These are phyloP conservation scores for Breynia disticha DNA, from an alignment of 441 rosid genomes.

Conservation along the genomic window DNA sequence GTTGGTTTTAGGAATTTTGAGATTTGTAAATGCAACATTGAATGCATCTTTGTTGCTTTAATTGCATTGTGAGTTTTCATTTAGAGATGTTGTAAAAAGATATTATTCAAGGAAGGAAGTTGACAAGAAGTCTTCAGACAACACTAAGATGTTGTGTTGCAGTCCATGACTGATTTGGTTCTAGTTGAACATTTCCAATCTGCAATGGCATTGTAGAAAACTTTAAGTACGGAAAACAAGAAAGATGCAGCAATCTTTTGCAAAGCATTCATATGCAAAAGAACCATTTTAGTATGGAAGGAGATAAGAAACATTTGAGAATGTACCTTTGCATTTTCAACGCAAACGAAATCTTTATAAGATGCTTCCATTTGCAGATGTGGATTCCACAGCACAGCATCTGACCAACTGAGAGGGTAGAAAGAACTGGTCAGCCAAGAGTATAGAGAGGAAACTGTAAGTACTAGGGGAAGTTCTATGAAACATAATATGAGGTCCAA, in stretches of 20 bases:
- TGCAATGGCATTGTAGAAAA: constrained; percentile 25
- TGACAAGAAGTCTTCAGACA: constrained; percentile 23
- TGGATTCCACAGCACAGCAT: constrained; percentile 90
- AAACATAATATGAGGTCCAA: constrained; percentile 12
- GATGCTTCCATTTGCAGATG: constrained; percentile 90
- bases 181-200: constrained; percentile 71
- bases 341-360: constrained; percentile 83
- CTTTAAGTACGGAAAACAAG: not conserved
- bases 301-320: constrained; percentile 7
- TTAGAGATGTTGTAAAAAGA: too few relatives aligned
- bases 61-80: too few relatives aligned
- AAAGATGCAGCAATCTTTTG: not conserved
- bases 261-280: not conserved
- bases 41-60: too few relatives aligned
- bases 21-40: too few relatives aligned
- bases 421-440: constrained; percentile 8
- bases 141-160: constrained; percentile 64
- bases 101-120: too few relatives aligned
- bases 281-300: not conserved
- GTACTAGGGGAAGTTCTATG: not conserved
- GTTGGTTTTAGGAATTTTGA: too few relatives aligned
- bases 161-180: constrained; percentile 74
- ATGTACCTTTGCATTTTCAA: constrained; percentile 87
- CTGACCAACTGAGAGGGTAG: constrained; percentile 68
- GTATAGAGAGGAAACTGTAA: not conserved